Percentiles rank a stretch among this genome's conserved stretches.
These are phyloP conservation scores for Paramecium pentaurelia DNA, from an alignment of 73 alveolate genomes.

Conservation along the genomic window DNA sequence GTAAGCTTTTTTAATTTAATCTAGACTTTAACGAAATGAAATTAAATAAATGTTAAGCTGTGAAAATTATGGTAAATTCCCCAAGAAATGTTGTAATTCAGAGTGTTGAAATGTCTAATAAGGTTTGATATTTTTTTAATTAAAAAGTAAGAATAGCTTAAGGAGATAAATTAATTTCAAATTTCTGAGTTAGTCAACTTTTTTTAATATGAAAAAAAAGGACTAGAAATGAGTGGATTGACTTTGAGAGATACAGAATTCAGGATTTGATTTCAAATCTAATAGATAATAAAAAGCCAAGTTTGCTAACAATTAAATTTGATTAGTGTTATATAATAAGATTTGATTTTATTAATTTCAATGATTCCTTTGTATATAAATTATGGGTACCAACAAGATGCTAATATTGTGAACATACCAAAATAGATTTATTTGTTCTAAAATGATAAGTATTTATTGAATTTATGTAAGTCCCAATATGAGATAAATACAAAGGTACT, in stretches of 20 bases:
- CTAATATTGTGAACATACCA: neutral
- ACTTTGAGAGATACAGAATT: neutral
- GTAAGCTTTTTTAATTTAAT: neutral
- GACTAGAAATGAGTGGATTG: neutral
- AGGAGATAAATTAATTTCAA: neutral
- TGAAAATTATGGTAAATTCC: neutral
- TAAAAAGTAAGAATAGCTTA: neutral
- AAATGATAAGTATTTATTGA: neutral
- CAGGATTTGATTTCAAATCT: neutral
- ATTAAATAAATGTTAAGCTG: neutral
- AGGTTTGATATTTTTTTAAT: neutral
- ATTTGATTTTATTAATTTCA: neutral
- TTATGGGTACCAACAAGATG: neutral
- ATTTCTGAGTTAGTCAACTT: neutral
- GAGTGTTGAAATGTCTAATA: neutral
- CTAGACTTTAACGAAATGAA: neutral
- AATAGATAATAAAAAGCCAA: neutral
- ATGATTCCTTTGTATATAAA: neutral
- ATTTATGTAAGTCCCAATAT: neutral
- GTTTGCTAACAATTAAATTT: neutral
- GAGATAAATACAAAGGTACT: neutral
- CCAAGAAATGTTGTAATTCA: neutral
- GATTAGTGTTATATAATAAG: neutral
- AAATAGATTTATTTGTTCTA: neutral
- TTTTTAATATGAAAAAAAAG: neutral